Conservation (phyloP, 2,329 filamentous ascomycete genomes). For the Thielaviopsis euricoi region DNA sequence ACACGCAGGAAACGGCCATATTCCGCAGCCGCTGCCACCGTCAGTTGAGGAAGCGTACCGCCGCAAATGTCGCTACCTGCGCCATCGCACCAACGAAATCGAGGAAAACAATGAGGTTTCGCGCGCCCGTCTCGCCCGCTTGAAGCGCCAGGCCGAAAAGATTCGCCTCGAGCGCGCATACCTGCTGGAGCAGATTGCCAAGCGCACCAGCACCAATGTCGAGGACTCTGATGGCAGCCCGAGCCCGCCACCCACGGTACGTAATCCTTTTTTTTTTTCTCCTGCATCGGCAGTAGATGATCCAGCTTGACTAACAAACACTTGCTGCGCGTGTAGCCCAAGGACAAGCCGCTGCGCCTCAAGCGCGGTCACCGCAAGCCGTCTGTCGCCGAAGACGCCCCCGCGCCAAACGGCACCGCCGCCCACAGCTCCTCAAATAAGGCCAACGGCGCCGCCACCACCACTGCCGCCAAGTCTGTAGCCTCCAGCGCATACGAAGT, state of each 20-base stretch:
- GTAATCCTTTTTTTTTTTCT: conserved; percentile 17
- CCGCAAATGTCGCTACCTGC: conserved; percentile 88
- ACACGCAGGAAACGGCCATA: conserved; percentile 22
- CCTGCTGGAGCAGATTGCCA: conserved; percentile 54
- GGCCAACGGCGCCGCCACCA: conserved; percentile 26
- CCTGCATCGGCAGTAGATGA: conserved; percentile 6
- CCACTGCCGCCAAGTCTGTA: conserved; percentile 25
- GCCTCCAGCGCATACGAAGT: conserved; percentile 36
- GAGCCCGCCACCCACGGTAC: conserved; percentile 62
- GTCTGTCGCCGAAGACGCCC: conserved; percentile 28
- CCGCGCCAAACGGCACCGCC: conserved; percentile 19
- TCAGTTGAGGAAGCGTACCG: conserved; percentile 94
- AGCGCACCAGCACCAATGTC: conserved; percentile 57
- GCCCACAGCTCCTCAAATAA: conserved; percentile 27
- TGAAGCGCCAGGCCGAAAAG: conserved; percentile 79
- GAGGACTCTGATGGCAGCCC: conserved; percentile 67
- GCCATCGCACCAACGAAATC: conserved; percentile 79
- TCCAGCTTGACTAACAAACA: too few species aligned
- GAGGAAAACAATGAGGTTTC: conserved; percentile 81
- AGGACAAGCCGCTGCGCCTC: conserved; percentile 60
- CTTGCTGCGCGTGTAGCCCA: conserved; percentile 35
- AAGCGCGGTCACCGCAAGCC: conserved; percentile 56
- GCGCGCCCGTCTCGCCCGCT: conserved; percentile 58
- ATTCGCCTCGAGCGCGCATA: conserved; percentile 74
- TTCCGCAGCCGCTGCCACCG: conserved; percentile 53